Base-by-base conservation (phyloP, 176 grass and related monocot species). In the barley (Hordeum vulgare) region DNA sequence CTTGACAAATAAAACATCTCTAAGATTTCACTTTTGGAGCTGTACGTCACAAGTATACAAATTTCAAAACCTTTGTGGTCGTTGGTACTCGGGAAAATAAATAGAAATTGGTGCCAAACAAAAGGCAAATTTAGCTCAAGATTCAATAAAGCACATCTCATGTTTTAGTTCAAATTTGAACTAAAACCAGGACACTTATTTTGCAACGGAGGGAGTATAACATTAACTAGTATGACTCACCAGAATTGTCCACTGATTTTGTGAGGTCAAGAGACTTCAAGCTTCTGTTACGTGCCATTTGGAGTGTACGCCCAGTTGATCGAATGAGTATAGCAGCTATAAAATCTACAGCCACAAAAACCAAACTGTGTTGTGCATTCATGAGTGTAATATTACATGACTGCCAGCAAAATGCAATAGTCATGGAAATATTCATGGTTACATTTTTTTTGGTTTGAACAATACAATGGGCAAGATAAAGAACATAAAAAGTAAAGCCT, bases 341-440 rank as follows among this genome's bases (percentile, higher is more conserved):
- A 70, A 96, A 84, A 92, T 99, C 96, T 96, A 87, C 89, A 92
- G 89, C 78, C 93, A 99, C 93, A 99, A 99, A 99, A 86, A 99
- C 66, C 87, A 96, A 89, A 90, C 93, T 98, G 96, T 84, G 84
- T 78, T 69, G 77, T 89, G 85, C 87, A 85, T 75, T 87, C 77
- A 89, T 95, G 65, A 95, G 90, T 67, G 29, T 62, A 79, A 78
- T 35, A 63, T 13, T 77, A 81, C 25, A 86, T 51, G 60, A 35
- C 36, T 13, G 8, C 44, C 3, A 86, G 40, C 23, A 61, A 74
- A 67, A 66, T 31, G 26, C 37, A 73, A 33, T 44, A 85, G 8
- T 27, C 11, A 37, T 29, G 1, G 41, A 70, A 26, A 81, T 10
- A 13, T 58, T 49, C 2, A 40, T 54, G 51, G 9, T 18, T 49